phyloP scores from a whole-genome alignment of 306 rosid genomes.

The Leucaena leucocephala region DNA sequence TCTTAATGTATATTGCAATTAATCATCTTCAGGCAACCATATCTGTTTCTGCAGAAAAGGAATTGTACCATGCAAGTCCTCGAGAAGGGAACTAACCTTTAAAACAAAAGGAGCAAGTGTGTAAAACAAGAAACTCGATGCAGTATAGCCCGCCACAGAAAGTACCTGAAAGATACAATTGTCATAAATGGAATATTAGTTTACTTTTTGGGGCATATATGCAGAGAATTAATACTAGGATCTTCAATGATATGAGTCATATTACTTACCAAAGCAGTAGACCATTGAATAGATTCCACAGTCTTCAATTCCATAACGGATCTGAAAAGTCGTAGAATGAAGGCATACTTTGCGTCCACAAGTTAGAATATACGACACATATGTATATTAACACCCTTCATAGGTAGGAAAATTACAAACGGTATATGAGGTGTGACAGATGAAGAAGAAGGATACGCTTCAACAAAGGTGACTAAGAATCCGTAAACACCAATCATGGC shows the following conservation, averaged over 20 bases:
- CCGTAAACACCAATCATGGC: conserved; percentile 67
- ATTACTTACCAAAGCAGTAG: conserved; percentile 57
- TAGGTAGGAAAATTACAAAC: background rate
- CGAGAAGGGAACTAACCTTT: conserved; percentile 40
- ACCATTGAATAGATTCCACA: conserved; percentile 56
- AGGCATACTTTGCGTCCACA: background rate
- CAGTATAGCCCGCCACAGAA: conserved; percentile 34
- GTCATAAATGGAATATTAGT: background rate
- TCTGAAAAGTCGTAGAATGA: conserved; percentile 48
- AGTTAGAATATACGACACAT: background rate
- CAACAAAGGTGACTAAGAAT: conserved; percentile 48
- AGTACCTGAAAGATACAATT: conserved; percentile 32
- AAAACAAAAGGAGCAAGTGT: conserved; percentile 42
- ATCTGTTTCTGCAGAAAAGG: background rate
- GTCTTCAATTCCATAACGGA: conserved; percentile 54
- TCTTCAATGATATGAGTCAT: background rate
- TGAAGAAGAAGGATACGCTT: conserved; percentile 60
- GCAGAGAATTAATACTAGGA: background rate
- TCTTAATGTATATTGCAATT: too few relatives aligned
- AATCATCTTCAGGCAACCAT: too few relatives aligned
- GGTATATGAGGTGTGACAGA: background rate
- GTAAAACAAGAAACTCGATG: conserved; percentile 37
- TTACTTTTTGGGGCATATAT: background rate
- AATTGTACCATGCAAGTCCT: background rate
- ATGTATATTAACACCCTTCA: background rate